Conservation (phyloP, 2,329 filamentous ascomycete genomes). For the Arthrobotrys sinensis region DNA sequence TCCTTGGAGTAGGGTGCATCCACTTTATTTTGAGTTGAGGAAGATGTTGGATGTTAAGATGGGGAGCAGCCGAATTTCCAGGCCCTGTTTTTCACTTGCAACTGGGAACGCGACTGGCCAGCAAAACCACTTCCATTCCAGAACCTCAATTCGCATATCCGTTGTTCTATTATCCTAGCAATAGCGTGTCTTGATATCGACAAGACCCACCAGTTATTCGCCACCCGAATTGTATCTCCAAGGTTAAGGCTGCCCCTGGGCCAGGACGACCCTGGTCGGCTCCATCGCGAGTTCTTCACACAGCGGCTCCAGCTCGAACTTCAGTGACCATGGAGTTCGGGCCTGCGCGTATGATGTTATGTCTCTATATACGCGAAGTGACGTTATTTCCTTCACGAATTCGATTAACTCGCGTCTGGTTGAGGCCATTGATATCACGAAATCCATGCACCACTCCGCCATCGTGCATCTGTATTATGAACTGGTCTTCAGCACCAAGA, state of each 20-base stretch:
- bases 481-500: neutral
- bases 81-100: conserved; percentile 1
- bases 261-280: neutral
- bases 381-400: neutral
- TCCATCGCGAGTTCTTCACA: neutral
- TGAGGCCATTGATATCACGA: conserved; percentile 13
- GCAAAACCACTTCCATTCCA: conserved; percentile 14
- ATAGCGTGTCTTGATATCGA: neutral
- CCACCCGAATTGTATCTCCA: conserved; percentile 22
- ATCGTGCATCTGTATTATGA: conserved; percentile 16
- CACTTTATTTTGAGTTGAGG: conserved; percentile 35
- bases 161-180: neutral
- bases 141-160: conserved; percentile 5
- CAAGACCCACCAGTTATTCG: conserved; percentile 7
- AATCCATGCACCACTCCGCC: neutral
- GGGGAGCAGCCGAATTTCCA: neutral
- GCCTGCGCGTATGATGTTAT: conserved; percentile 6
- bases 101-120: neutral
- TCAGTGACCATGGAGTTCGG: neutral
- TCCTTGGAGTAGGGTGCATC: conserved; percentile 13
- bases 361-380: neutral
- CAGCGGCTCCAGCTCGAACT: neutral
- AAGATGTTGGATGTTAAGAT: conserved; percentile 34
- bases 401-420: neutral
- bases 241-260: conserved; percentile 13